Percentiles rank a stretch among this genome's conserved stretches.
phyloP scores from a whole-genome alignment of 2,329 filamentous ascomycete genomes.

The Exserohilum rostratum region DNA sequence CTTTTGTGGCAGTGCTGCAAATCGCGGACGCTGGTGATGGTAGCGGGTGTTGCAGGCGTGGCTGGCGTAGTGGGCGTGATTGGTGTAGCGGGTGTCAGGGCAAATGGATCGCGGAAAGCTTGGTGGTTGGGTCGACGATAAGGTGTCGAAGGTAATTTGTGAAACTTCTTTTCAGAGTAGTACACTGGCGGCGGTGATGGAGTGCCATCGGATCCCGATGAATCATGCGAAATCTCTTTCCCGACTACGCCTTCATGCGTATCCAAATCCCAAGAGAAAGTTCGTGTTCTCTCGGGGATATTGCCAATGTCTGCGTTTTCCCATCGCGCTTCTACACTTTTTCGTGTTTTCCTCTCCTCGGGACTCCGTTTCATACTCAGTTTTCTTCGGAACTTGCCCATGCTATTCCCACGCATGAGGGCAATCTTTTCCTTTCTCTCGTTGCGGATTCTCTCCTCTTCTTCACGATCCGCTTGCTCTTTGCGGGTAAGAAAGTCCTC shows the following conservation, averaged over 20 bases:
- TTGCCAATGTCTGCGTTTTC: background rate
- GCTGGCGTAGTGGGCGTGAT: no score
- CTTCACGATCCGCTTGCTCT: slow-evolving; percentile 7
- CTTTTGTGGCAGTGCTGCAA: no score
- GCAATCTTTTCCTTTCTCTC: slow-evolving; percentile 4
- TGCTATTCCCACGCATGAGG: slow-evolving; percentile 9
- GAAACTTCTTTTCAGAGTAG: no score
- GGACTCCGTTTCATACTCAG: slow-evolving; percentile 1
- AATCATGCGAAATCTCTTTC: background rate
- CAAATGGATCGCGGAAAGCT: background rate
- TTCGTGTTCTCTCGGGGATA: background rate
- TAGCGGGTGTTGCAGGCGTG: no score
- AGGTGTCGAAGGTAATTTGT: no score
- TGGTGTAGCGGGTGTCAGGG: no score
- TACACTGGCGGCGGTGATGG: background rate
- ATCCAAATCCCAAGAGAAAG: slow-evolving; percentile 1
- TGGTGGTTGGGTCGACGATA: background rate
- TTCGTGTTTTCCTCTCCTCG: background rate
- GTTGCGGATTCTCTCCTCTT: background rate
- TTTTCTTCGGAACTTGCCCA: slow-evolving; percentile 1
- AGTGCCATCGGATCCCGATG: background rate
- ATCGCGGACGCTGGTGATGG: no score
- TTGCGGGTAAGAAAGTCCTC: slow-evolving; percentile 13
- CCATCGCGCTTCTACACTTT: background rate
- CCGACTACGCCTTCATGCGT: background rate